Base-by-base conservation (phyloP, 2,329 filamentous ascomycete genomes). In the Pseudogymnoascus pannorum region DNA sequence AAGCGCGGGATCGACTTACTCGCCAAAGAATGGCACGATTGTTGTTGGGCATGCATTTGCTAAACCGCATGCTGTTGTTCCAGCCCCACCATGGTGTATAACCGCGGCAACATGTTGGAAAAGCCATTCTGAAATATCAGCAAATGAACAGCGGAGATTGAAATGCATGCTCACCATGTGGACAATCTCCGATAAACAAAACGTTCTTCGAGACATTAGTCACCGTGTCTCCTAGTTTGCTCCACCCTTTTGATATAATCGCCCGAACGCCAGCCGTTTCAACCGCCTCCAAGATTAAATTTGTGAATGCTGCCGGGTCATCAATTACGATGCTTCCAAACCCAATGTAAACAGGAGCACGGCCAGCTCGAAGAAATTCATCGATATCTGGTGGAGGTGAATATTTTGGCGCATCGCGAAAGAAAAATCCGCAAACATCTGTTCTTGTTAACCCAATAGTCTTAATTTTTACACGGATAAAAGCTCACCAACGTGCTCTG, bases 401-500 rank as follows among this genome's bases (percentile, higher is more conserved):
- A 60, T 82, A 82, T 1, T 80, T 68, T 1, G 79, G 79, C 9
- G 76, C 72, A 60, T 89, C 86, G 0, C 90, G 79, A 67, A 91
- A 92, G 5, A 91, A 87, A 68, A 92, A 92, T 31, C 89, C 89
- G 2, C 87, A 85, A 12, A 91, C 82, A 68, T 90, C 62, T 64
- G 29, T 42, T 12, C 26, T 6, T 26, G 7, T 48, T 48, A 48
- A 26, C 16, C 5, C 7, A 35, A 18, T 26, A 26, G 18, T 59
- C 18, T 12, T 16, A 16, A 6, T 18, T 1, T 38, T 16, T n/a
- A 24, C 22, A n/a, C 14, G 4, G n/a, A 16, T 12, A 6, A 40
- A 22, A 18, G 24, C 22, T 24, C 16, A 61, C 60, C 87, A 61
- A 92, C 82, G 65, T 87, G 81, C 3, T 77, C 76, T 1, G 84